Evolutionary conservation across 2,329 filamentous ascomycete species (phyloP), one percentile per base, ranked within the genome.

Genomic region (Trichoderma guizhouense): DNA sequence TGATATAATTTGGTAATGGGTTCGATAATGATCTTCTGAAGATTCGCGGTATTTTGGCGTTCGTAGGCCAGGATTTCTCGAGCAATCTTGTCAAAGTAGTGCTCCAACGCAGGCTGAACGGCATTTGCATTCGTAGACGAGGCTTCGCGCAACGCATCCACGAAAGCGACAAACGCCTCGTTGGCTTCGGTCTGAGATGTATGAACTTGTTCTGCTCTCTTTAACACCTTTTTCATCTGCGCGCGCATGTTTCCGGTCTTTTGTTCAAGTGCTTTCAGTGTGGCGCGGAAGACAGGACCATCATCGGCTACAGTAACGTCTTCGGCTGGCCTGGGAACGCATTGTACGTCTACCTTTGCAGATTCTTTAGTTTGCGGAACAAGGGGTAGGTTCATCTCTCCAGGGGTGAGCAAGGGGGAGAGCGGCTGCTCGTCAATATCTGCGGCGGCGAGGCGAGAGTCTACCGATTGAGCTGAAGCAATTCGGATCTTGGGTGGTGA

Each of bases 41-140:
- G 86, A 77, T 97, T 95, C 51, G 84, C 77, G 1, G 93, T 91
- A 79, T 98, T 98, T 74, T 93, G 90, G 73, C 90, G 91, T 82
- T 99, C 95, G 79, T 98, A 98, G 0, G 85, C 82, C 47, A 98
- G 83, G 60, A 99, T 98, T 79, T 98, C 94, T 73, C 92, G 91
- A 4, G 95, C 95, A 75, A 97, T 98, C 78, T 95, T 97, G 82
- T 98, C 95, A 78, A 98, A 99, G 80, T 99, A 99, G 81, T 99
- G 95, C 74, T 99, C 96, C 72, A 99, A 87, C 5, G 95, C 96
- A 18, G 96, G 97, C 78, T 97, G 94, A n/a, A 99, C 95, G 0
- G 95, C 96, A 78, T 97, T 97, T 63, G 94, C 93, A 79, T 98
- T 98, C 14, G 95, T 97, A 0, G 90, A 90, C 1, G 95, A 94